Evolutionary conservation across 1,139 yeast species (phyloP), one percentile per base, ranked within the genome.

Genomic region (Blastobotrys buckinghamii): DNA sequence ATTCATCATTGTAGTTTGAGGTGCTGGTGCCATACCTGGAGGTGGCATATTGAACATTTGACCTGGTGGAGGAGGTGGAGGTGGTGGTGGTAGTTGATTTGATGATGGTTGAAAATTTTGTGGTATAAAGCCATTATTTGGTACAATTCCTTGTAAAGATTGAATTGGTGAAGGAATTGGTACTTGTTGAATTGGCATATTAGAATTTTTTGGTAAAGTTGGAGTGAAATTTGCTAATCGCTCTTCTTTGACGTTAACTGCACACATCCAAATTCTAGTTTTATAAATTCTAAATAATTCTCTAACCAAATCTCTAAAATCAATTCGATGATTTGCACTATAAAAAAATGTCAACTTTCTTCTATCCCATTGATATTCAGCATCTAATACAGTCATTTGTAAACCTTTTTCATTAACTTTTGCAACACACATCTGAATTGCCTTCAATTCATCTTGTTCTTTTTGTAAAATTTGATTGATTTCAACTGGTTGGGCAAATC

Each of bases 231-330:
- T 41, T 24, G 37, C 26, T 39, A 41, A n/a, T 22, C 32, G 32
- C 4, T 29, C 32, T 29, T 29, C 32, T 13, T 29, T 29, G 5
- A 29, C 32, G 34, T 53, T 55, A 22, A 90, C 87, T 2, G 97
- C 95, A 71, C 97, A 90, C 75, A 90, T 78, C 98, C 98, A 94
- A 59, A 92, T 92, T 63, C 98, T 78, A 1, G 97, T 92, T 70
- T 92, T 92, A 75, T 89, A 92, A 53, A 88, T 84, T 61, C 92
- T 83, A 73, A 92, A 92, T 55, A 92, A 72, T 61, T 92, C 97
- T 59, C 92, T 84, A 50, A 92, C 95, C 61, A 94, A 76, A 42
- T 86, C 95, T 60, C 98, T 76, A 66, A 92, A 92, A 67, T 92
- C 98, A 53, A 92, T 85, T 59, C 98, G 75, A 61, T 83, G 83